Base-by-base conservation (phyloP, 768 basidiomycete species). In the Nidularia pulvinata region DNA sequence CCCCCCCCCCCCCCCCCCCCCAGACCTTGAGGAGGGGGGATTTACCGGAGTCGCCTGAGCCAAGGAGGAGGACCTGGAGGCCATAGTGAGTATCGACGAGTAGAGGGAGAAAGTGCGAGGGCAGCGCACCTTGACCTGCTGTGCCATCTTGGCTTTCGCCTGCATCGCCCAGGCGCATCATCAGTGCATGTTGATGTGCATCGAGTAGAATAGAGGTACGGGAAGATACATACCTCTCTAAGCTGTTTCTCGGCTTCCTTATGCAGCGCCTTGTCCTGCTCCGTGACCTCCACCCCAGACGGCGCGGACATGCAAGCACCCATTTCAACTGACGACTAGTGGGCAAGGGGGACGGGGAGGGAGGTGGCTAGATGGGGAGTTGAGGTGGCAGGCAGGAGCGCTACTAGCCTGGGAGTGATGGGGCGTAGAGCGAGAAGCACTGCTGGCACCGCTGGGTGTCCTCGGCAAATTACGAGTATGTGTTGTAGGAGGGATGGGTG, bases 31-130 rank as follows among this genome's bases (percentile, higher is more conserved):
- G 80, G 63, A 97, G 81, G 7, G 95, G 97, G 5, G 90, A 92
- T 71, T 97, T 98, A 22, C 95, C 95, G 33, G 89, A 91, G 66
- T 96, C 95, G 32, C 95, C 95, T 43, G 95, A 95, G 43, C 95
- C 95, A 37, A 98, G 79, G 25, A 98, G 78, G 48, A 98, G 77
- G 13, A 97, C 87, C 89, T 95, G 56, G 19, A 53, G 6, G n/a
- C 13, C 14, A n/a, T 7, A 30, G 10, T 11, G 25, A 52, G 19
- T 6, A 19, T 33, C 13, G 6, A 9, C 14, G 11, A 25, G 33
- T 5, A 34, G 44, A 44, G 50, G 46, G 16, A 37, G 32, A 49
- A 34, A 46, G 46, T 44, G 25, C 46, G 16, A 32, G 19, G 11
- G 61, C 69, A 13, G 60, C 69, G 42, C 56, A 89, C 90, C 82